Percentiles rank a stretch among this genome's conserved stretches.
phyloP scores from a whole-genome alignment of 116 monocot species.

The Thalassia testudinum region DNA sequence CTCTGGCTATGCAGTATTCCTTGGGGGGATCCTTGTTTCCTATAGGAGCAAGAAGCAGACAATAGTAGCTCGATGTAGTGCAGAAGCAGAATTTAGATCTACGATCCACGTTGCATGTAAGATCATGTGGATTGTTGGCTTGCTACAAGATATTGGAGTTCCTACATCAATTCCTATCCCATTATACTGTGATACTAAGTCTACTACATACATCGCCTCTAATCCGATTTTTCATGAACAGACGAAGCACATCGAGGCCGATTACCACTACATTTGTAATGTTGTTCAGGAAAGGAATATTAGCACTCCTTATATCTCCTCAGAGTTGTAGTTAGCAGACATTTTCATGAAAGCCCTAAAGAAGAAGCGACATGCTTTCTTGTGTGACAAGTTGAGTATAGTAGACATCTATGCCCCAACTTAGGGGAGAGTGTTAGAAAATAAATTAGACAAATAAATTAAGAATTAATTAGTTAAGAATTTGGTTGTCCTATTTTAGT shows the following conservation, averaged over 20 bases:
- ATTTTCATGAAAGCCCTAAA: too few relatives aligned
- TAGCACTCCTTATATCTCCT: too few relatives aligned
- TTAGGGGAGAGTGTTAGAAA: too few relatives aligned
- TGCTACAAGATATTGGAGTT: background rate
- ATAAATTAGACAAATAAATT: too few relatives aligned
- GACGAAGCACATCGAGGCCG: background rate
- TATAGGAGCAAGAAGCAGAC: background rate
- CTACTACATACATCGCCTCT: background rate
- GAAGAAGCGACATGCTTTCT: too few relatives aligned
- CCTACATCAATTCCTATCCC: background rate
- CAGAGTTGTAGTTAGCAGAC: too few relatives aligned
- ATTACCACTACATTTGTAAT: background rate
- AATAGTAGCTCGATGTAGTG: background rate
- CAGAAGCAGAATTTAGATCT: background rate
- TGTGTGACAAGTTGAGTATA: too few relatives aligned
- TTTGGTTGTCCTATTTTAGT: too few relatives aligned
- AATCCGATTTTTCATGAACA: background rate
- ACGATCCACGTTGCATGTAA: background rate
- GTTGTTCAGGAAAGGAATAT: too few relatives aligned
- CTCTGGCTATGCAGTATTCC: background rate
- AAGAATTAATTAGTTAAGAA: too few relatives aligned
- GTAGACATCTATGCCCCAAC: too few relatives aligned
- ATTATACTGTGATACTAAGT: background rate
- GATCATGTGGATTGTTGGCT: background rate
- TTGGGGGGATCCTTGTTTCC: background rate